Conservation (phyloP, 2,329 filamentous ascomycete species). For the Neurospora sp. region DNA sequence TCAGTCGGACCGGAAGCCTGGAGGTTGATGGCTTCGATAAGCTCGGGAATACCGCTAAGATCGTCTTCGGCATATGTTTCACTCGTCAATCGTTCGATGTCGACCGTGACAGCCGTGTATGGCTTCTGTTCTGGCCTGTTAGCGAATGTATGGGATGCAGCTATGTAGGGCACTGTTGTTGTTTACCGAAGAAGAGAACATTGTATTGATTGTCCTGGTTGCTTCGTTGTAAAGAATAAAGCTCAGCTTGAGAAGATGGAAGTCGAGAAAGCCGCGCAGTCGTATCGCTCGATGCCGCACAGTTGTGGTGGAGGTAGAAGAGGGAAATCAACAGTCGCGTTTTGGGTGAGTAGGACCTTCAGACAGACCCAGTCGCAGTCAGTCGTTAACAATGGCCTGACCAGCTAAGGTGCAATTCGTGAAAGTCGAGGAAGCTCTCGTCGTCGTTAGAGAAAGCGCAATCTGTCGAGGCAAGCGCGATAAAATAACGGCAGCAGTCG, state of each 20-base stretch:
- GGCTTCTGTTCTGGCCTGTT: constrained; percentile 58
- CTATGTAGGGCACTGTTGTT: neutral
- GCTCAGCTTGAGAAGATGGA: neutral
- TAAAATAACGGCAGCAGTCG: neutral
- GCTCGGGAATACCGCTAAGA: constrained; percentile 79
- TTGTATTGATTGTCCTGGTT: neutral
- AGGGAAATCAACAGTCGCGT: neutral
- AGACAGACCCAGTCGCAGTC: neutral
- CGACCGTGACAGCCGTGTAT: constrained; percentile 87
- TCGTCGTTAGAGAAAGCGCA: neutral
- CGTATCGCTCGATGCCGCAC: neutral
- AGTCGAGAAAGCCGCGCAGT: neutral
- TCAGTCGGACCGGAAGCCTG: constrained; percentile 80
- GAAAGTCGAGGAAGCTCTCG: neutral
- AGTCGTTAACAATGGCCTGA: neutral
- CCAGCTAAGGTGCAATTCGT: neutral
- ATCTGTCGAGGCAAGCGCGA: neutral
- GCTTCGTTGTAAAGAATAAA: neutral
- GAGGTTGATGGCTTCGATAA: constrained; percentile 87
- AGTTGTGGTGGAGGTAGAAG: neutral
- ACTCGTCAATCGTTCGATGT: constrained; percentile 80
- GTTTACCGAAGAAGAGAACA: neutral
- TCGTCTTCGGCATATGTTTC: constrained; percentile 89
- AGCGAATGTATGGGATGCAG: neutral
- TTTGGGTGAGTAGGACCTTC: neutral